Base-by-base conservation (phyloP, 2,329 filamentous ascomycete species). In the Alternaria arbusti region DNA sequence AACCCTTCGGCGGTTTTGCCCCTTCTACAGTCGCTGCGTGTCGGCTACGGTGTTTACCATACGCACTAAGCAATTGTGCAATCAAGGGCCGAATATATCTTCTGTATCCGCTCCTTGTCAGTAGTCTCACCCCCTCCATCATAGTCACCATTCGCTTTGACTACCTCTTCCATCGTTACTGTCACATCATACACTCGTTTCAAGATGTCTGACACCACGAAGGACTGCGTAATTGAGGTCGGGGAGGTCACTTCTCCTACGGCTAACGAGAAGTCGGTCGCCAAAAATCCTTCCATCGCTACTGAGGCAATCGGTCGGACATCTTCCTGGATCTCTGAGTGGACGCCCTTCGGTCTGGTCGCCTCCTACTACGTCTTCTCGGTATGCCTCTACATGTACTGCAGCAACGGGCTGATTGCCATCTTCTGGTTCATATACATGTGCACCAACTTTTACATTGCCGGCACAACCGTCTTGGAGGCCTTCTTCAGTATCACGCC, bases 371-470 rank as follows among this genome's bases (percentile, higher is more conserved):
- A 81, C 47, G 67, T 80, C 56, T 80, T 82, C 65, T 82, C 81
- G 7, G 77, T 77, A 49, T 81, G 75, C 28, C 69, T 82, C 20
- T 83, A 83, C 72, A 81, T 80, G 72, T 78, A 82, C 57, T 78
- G 75, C 58, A 78, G 75, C 44, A 70, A 78, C 13, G 62, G 67
- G 22, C 59, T 79, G 45, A 80, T 81, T 23, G 74, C 78, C 36
- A 70, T 82, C 20, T 83, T 83, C 68, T 83, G 81, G 81, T 82
- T 82, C 67, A 71, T 82, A 50, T 83, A 82, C 70, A 75, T 82
- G 68, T 77, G 75, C 30, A 82, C 80, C 43, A 83, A 83, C 68
- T 81, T 80, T 58, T 82, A 82, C 69, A 82, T 82, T 30, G 81
- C 81, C n/a, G 76, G 74, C 20, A 71, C 76, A 10, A 82, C 80